Evolutionary conservation across 768 basidiomycete species (phyloP).

Genomic region (Serendipita sp.): DNA sequence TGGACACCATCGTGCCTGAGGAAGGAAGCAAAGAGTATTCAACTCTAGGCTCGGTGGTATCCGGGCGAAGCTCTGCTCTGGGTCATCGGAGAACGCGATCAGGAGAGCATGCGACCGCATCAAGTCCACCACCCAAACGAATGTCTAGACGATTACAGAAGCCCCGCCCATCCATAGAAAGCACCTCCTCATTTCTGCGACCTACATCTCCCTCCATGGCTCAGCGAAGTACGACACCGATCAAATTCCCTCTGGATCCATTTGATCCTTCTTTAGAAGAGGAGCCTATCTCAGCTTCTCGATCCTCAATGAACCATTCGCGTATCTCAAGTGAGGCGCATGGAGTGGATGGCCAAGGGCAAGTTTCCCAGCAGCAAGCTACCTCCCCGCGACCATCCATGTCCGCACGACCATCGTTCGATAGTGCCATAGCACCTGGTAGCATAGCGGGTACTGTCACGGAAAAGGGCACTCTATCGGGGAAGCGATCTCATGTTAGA

Average conservation of each 20-base stretch:
- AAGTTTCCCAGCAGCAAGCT: not conserved
- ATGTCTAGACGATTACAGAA: not conserved
- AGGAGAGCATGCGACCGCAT: not conserved
- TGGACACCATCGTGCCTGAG: constrained; percentile 1
- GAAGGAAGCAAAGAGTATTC: not conserved
- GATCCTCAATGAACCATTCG: not conserved
- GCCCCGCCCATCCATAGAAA: not conserved
- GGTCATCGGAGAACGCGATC: not conserved
- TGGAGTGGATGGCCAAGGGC: not conserved
- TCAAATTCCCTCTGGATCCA: not conserved
- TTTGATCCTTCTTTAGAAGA: constrained; percentile 1
- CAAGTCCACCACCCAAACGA: not conserved
- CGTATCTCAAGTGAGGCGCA: not conserved
- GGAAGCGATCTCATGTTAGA: not conserved
- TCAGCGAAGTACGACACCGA: not conserved
- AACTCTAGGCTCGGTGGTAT: not conserved
- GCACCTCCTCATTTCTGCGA: not conserved
- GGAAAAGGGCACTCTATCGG: not conserved
- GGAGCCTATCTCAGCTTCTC: not conserved
- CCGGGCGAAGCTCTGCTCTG: not conserved
- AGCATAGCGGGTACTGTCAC: not conserved
- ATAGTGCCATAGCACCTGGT: not conserved
- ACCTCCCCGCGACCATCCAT: not conserved
- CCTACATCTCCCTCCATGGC: not conserved
- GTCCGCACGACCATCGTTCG: not conserved